Evolutionary conservation across 495 filamentous ascomycete genomes (phyloP), one percentile per base, ranked within the genome.

Genomic region (Xylaria venustula): DNA sequence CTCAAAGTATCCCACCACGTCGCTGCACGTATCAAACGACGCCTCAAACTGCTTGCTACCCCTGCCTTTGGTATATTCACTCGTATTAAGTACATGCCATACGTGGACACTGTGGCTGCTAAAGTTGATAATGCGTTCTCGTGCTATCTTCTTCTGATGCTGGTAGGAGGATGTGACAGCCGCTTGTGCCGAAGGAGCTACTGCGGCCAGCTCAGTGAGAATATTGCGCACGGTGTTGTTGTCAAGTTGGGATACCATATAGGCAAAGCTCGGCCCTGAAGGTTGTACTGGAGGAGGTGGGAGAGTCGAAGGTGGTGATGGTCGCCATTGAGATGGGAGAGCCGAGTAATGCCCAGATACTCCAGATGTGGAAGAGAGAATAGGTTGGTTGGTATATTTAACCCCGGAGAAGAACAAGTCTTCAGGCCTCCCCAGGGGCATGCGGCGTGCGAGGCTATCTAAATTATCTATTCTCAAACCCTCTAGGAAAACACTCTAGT

Each of bases 1-100:
- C 7, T 14, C 19, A 14, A 53, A 15, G 34, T 22, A 53, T 0
- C 19, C 32, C 3, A 14, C 3, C 22, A 53, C 20, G 7, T 53
- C 32, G 3, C 50, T 41, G 3, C 0, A 8, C 1, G 50, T 32
- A 0, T 65, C 58, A 7, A 19, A 34, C 14, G 58, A 30, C 8
- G 26, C 19, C 25, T 62, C 28, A 26, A 26, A 57, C 52, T 61
- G 51, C 51, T 37, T 17, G 12, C 41, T 42, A 9, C 58, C 41
- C 11, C 25, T 19, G 23, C 25, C 25, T 0, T 34, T 0, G 15
- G 47, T 50, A 25, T 50, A 50, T 2, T 2, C 2, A 36, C 32
- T 19, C 9, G 26, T 40, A 48, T 64, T 64, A 47, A 64, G 57
- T 30, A 37, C 23, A 15, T 51, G 26, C 49, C 49, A 61, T 4